Base-by-base conservation (phyloP, 768 basidiomycete species). In the Auriscalpium orientale region DNA sequence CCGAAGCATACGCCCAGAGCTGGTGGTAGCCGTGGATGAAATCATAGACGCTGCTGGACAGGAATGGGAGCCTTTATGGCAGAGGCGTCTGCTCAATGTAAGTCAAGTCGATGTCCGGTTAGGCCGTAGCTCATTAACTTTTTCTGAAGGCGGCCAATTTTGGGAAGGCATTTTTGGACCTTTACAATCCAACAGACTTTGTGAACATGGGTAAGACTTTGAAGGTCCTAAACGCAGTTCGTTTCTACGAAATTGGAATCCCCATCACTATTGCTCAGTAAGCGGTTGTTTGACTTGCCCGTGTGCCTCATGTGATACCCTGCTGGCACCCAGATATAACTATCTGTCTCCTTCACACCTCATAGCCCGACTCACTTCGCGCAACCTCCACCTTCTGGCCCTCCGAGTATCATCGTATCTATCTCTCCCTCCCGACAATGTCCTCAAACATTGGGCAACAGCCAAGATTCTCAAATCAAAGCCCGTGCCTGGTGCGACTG, bases 361-460 rank as follows among this genome's bases (percentile, higher is more conserved):
- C 44, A 83, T 98, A 50, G 74, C 82, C 16, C 85, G 94, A 6
- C 76, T 99, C 20, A 89, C 91, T 8, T 79, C 91, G 0, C 85
- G 94, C 13, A 91, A 91, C 59, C 76, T 93, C 58, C 95, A 99
- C 66, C 81, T 98, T 1, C 84, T 98, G 46, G 93, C 95, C 8
- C 82, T 98, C 16, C 85, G 94, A 22, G 85, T 98, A 59, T 94
- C 95, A 2, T 78, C 82, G 1, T 93, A 85, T 71, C 79, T 98
- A 34, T 79, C 81, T 15, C 76, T 98, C 46, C 87, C 89, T 51
- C 88, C 93, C 1, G 89, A 94, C 60, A 79, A 82, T 0, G 93
- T 98, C 1, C 74, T 99, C 44, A 90, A 86, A 60, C 95, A 98
- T 66, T 99, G 97, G 97, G 97, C 97, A 1, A 85, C 84, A 57